These are phyloP conservation scores for Trichophyton benhamiae DNA, from an alignment of 2,329 filamentous ascomycete genomes.

Conservation along the genomic window DNA sequence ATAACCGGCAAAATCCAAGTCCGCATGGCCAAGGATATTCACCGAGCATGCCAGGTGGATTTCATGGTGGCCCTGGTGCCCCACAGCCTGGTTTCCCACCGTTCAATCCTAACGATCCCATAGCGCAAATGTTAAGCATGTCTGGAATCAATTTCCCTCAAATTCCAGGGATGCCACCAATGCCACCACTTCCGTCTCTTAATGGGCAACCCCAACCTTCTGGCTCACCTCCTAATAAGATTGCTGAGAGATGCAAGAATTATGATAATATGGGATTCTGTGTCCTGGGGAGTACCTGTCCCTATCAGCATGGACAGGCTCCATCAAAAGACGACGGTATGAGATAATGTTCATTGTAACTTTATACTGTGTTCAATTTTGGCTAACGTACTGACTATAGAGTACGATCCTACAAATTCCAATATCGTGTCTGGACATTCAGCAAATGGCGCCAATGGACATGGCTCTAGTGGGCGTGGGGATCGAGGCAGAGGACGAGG, in stretches of 20 bases:
- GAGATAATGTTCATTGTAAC: background rate
- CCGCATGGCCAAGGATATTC: slow-evolving; percentile 17
- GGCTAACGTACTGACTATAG: slow-evolving; percentile 17
- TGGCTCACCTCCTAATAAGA: slow-evolving; percentile 23
- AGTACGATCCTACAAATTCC: slow-evolving; percentile 45
- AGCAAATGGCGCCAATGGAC: slow-evolving; percentile 16
- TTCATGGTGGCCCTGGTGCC: slow-evolving; percentile 23
- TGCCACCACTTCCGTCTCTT: slow-evolving; percentile 13
- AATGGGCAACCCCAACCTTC: slow-evolving; percentile 13
- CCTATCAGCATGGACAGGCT: slow-evolving; percentile 43
- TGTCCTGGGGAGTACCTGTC: slow-evolving; percentile 43
- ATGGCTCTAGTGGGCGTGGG: slow-evolving; percentile 9
- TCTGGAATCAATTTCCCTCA: slow-evolving; percentile 41
- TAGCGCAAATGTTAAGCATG: slow-evolving; percentile 43
- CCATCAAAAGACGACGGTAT: slow-evolving; percentile 29
- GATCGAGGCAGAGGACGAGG: slow-evolving; percentile 21
- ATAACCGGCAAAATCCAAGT: slow-evolving; percentile 27
- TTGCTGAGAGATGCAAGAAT: slow-evolving; percentile 39
- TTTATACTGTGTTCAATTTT: background rate
- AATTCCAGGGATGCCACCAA: slow-evolving; percentile 35
- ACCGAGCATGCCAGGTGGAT: slow-evolving; percentile 10
- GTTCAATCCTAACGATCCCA: slow-evolving; percentile 45
- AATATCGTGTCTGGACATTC: slow-evolving; percentile 27
- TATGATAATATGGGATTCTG: slow-evolving; percentile 50
- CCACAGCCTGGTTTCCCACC: slow-evolving; percentile 37